phyloP scores from a whole-genome alignment of 257 asterid genomes.

The Prunella vulgaris region DNA sequence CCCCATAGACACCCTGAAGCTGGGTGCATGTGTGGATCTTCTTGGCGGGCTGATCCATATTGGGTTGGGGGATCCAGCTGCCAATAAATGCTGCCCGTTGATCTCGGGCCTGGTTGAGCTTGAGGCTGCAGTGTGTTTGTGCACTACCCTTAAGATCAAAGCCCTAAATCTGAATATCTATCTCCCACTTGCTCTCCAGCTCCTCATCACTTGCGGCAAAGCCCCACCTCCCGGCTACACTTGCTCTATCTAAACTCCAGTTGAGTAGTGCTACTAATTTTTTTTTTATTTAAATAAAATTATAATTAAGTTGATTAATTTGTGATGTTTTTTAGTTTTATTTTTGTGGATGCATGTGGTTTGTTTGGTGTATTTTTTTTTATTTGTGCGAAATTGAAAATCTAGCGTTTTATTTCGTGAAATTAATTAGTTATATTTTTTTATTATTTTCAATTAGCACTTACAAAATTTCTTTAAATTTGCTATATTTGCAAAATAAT shows the following conservation, averaged over 20 bases:
- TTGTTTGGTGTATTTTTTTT: too few relatives aligned
- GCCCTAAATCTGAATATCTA: constrained; percentile 52
- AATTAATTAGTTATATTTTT: too few relatives aligned
- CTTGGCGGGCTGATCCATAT: constrained; percentile 68
- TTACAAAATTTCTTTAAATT: too few relatives aligned
- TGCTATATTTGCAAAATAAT: too few relatives aligned
- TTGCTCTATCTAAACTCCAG: constrained; percentile 48
- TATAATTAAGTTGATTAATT: too few relatives aligned
- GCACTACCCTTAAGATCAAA: constrained; percentile 64
- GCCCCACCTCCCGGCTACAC: constrained; percentile 91
- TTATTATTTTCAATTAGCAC: too few relatives aligned
- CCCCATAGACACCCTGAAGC: constrained; percentile 68
- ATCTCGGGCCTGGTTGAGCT: constrained; percentile 57
- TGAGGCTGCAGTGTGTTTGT: constrained; percentile 78
- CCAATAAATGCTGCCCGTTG: constrained; percentile 70
- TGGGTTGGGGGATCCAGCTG: constrained; percentile 69
- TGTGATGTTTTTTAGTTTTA: too few relatives aligned
- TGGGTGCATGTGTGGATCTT: constrained; percentile 82
- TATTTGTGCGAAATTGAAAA: too few relatives aligned
- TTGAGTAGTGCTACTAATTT: not conserved
- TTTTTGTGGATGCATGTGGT: too few relatives aligned
- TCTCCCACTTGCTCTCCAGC: constrained; percentile 82
- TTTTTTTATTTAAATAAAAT: not conserved
- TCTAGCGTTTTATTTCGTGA: too few relatives aligned
- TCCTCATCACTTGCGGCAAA: constrained; percentile 73